Evolutionary conservation across 257 asterid species (phyloP).

Genomic region (Salvia rosmarinus): DNA sequence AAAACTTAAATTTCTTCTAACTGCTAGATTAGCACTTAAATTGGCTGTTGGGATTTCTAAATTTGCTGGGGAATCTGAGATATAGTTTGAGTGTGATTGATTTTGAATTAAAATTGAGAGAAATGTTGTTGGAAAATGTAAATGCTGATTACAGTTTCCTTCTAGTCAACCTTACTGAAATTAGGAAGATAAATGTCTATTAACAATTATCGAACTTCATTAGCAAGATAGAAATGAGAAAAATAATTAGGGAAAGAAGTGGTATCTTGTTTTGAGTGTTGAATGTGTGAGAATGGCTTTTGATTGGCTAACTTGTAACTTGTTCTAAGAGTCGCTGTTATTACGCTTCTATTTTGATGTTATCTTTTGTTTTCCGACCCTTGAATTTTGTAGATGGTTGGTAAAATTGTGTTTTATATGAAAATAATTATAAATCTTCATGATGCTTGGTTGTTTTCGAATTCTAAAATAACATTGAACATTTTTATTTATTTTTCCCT

Average conservation of each 20-base stretch:
- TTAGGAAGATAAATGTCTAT: background rate
- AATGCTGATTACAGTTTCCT: constrained; percentile 3
- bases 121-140: too few species aligned
- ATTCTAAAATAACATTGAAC: background rate
- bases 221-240: background rate
- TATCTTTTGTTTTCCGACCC: too few species aligned
- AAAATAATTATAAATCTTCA: background rate
- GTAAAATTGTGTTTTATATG: background rate
- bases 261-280: background rate
- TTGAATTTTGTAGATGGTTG: constrained; percentile 1
- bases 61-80: background rate
- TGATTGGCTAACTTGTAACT: background rate
- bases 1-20: background rate
- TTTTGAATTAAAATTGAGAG: background rate
- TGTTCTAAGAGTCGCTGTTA: background rate
- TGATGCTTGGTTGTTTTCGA: background rate
- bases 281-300: background rate
- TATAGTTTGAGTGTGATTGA: background rate
- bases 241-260: background rate
- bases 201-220: constrained; percentile 5
- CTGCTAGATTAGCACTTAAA: background rate
- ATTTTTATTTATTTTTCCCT: too few species aligned
- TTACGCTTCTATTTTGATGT: too few species aligned
- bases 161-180: background rate
- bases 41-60: background rate